Evolutionary conservation across 2,329 filamentous ascomycete genomes (phyloP).

Genomic region (Fusarium sp.): DNA sequence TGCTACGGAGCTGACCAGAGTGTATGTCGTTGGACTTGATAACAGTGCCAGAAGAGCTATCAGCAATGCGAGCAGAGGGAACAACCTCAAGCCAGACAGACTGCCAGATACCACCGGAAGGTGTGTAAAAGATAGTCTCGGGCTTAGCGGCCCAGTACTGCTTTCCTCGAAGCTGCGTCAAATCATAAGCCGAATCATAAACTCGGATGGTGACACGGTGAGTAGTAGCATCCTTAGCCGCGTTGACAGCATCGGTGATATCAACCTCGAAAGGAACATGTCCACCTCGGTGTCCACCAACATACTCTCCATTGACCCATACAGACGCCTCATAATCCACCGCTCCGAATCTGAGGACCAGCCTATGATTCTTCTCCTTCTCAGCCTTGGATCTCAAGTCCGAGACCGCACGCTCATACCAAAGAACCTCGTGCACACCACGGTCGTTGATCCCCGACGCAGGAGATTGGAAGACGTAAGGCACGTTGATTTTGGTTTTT

Average conservation of each 20-base stretch:
- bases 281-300: constrained; percentile 67
- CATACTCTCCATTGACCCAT: constrained; percentile 64
- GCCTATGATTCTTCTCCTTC: constrained; percentile 53
- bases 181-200: constrained; percentile 71
- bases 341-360: constrained; percentile 68
- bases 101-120: constrained; percentile 69
- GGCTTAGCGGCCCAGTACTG: constrained; percentile 73
- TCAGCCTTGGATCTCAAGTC: constrained; percentile 61
- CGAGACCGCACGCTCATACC: constrained; percentile 68
- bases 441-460: constrained; percentile 71
- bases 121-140: constrained; percentile 70
- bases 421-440: constrained; percentile 73
- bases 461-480: constrained; percentile 72
- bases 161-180: constrained; percentile 74
- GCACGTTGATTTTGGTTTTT: constrained; percentile 68
- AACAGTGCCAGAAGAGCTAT: constrained; percentile 68
- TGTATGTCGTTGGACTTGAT: constrained; percentile 65
- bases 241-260: constrained; percentile 60
- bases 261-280: constrained; percentile 70
- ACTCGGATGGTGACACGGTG: constrained; percentile 66
- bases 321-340: constrained; percentile 70
- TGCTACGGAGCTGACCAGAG: constrained; percentile 61
- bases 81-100: constrained; percentile 67
- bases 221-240: constrained; percentile 36
- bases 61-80: constrained; percentile 62